Base-by-base conservation (phyloP, 2,329 filamentous ascomycete species). In the Colletotrichum sp. region DNA sequence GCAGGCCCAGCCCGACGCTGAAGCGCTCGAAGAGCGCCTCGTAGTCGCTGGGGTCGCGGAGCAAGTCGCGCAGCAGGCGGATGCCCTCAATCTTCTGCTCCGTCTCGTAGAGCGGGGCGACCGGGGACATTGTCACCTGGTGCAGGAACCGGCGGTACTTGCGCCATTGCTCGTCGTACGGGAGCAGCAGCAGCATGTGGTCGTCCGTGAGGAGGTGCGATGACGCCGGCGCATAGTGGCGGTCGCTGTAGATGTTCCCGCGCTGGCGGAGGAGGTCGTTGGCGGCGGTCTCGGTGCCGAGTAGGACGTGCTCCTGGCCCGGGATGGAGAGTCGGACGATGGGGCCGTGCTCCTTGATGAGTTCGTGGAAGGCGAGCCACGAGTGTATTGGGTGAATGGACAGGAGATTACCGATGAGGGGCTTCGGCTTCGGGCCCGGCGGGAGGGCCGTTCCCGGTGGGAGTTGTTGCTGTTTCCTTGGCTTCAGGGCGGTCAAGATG, bases 281-380 rank as follows among this genome's bases (percentile, higher is more conserved):
- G 43, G 85, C 85, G 18, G 87, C 82, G 43, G 84, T 81, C 64
- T 85, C 83, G 10, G 81, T 82, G 34, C 83, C 83, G 24, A 87
- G 80, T 32, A 86, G 77, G 65, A 85, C 79, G 63, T 84, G 81
- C 24, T 80, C 80, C 13, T 80, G 78, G 18, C 85, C 87, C 7
- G 85, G 85, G 67, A 89, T 84, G 55, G 84, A 83, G 36, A 89
- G 79, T 12, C 84, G 83, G 76, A 85, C 88, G 34, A 90, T 83
- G 7, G 84, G 81, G 3, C 87, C 82, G 69, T 84, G 82, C 67
- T 80, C 73, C 18, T 83, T 77, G 28, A 80, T 78, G 81, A 83
- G 85, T 30, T 82, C 78, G 16, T 82, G 79, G 79, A 87, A 87
- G 68, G 85, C 83, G 18, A 86, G 76, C 86, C 86, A 87, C 28